A percentile compares a stretch with the other conserved stretches of the same genome.
These are phyloP conservation scores for Cercospora janseana DNA, from an alignment of 2,329 filamentous ascomycete genomes.

Conservation along the genomic window DNA sequence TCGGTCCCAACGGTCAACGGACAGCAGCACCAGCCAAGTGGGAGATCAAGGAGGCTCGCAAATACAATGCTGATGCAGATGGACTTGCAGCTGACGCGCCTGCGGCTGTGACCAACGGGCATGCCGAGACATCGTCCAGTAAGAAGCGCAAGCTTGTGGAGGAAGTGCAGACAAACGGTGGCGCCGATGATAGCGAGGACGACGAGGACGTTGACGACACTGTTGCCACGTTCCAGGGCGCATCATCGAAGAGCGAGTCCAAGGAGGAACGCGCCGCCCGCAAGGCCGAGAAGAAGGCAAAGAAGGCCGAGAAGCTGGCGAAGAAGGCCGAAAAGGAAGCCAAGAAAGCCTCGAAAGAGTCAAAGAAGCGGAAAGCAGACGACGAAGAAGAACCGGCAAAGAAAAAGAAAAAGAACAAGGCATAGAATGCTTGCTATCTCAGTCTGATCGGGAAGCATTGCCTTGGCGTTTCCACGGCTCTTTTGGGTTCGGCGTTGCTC, in stretches of 20 bases:
- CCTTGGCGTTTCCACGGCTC: constrained; percentile 10
- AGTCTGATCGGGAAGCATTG: constrained; percentile 3
- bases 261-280: constrained; percentile 16
- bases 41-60: constrained; percentile 86
- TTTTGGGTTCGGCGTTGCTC: constrained; percentile 10
- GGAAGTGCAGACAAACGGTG: constrained; percentile 47
- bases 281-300: constrained; percentile 20
- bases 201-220: constrained; percentile 44
- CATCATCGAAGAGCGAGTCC: constrained; percentile 54
- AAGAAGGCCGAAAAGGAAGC: constrained; percentile 53
- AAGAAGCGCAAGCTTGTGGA: constrained; percentile 48
- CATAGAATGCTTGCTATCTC: constrained; percentile 14
- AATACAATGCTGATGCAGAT: constrained; percentile 94
- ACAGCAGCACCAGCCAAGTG: constrained; percentile 65
- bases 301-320: constrained; percentile 49
- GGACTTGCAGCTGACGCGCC: constrained; percentile 70
- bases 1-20: constrained; percentile 69
- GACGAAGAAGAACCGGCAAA: constrained; percentile 25
- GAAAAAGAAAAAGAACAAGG: constrained; percentile 33
- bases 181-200: constrained; percentile 40
- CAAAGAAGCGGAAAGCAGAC: constrained; percentile 46
- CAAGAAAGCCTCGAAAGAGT: constrained; percentile 50
- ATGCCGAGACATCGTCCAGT: constrained; percentile 46
- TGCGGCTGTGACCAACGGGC: constrained; percentile 54
- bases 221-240: constrained; percentile 26